Percentiles rank a stretch among this genome's conserved stretches.
phyloP scores from a whole-genome alignment of 129 eudicot species.

The Ambrosia artemisiifolia region DNA sequence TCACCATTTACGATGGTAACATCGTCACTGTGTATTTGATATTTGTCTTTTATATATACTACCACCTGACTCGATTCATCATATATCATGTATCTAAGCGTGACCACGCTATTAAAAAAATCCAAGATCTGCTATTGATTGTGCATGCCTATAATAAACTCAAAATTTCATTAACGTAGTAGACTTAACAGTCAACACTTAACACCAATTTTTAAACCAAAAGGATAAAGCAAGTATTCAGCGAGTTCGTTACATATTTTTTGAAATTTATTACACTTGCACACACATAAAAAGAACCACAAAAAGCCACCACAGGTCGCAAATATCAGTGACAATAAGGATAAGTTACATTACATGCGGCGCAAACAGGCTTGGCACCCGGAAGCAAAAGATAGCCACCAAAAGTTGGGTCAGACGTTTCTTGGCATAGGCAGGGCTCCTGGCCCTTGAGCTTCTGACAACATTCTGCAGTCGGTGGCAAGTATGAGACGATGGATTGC shows the following conservation, averaged over 20 bases:
- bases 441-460: slow-evolving; percentile 17
- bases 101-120: too few species aligned
- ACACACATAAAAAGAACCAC: not conserved
- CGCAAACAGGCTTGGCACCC: not conserved
- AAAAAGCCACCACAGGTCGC: not conserved
- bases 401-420: not conserved
- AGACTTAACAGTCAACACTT: too few species aligned
- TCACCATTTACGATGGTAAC: too few species aligned
- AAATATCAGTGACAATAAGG: slow-evolving; percentile 13
- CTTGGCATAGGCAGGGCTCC: slow-evolving; percentile 22
- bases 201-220: not conserved
- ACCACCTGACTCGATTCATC: too few species aligned
- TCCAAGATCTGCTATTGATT: too few species aligned
- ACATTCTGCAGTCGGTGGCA: slow-evolving; percentile 6
- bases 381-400: slow-evolving; percentile 12
- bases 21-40: too few species aligned
- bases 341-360: slow-evolving; percentile 1
- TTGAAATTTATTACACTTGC: not conserved
- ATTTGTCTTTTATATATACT: too few species aligned
- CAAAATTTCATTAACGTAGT: not conserved
- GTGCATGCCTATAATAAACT: not conserved
- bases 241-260: not conserved
- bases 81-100: too few species aligned
- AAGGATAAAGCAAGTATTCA: not conserved
- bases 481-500: slow-evolving; percentile 2